Evolutionary conservation across 1,284 basidiomycete genomes (phyloP), one percentile per base, ranked within the genome.

Genomic region (Clitocybe nebularis): DNA sequence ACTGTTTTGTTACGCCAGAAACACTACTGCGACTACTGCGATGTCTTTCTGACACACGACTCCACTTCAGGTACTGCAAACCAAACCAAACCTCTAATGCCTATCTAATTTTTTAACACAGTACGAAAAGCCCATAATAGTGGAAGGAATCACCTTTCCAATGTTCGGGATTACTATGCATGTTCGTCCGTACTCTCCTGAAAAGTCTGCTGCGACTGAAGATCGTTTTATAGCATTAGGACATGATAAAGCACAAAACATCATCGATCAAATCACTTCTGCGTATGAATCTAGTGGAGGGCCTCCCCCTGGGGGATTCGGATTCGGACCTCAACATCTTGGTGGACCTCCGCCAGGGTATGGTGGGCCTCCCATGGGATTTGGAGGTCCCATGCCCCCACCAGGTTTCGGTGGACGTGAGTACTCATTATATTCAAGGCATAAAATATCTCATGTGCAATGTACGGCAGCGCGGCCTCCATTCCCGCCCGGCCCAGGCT

Each of bases 81-180:
- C 51, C 42, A 23, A 11, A 20, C 39, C 42, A 30, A 33, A 22
- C 29, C 4, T 40, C 25, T 37, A 41, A 47, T 25, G 13, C 49
- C 42, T 34, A 43, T 40, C 49, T 38, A 49, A 39, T 52, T 28
- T 47, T 46, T 14, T 29, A 41, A 17, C 43, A 26, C 62, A 91
- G 95, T 98, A 24, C 89, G 95, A 52, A 97, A 97, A 68, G 95
- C 95, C 36, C 95, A 99, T 67, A 98, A 98, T 68, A 92, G 85
- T 51, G 95, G 95, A 47, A 77, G 94, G 46, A 99, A 99, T 67
- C 95, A 99, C 62, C 76, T 98, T 30, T 77, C 91, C 39, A 99
- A 99, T 61, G 95, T 99, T 47, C 75, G 93, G 51, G 95, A 99
- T 58, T 99, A 98, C 65, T 99, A 98, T 68, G 89, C 92, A 21